Evolutionary conservation across 805 yeast genomes (phyloP).

Genomic region (Candida loeiensis): DNA sequence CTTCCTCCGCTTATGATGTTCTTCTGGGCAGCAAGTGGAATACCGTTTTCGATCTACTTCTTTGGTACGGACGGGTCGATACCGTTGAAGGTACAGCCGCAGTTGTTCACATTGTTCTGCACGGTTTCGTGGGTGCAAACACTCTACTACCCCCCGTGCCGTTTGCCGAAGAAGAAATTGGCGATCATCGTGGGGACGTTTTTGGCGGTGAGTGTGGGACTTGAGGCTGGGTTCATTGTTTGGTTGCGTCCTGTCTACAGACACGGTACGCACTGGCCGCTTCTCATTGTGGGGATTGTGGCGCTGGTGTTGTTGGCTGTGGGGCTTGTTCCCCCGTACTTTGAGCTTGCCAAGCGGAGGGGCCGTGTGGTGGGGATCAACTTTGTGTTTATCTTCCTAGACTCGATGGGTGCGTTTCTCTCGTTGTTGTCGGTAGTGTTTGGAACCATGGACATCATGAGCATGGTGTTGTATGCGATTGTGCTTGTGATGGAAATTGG

Average conservation of each 20-base stretch:
- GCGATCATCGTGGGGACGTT: slow-evolving; percentile 33
- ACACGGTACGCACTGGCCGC: slow-evolving; percentile 66
- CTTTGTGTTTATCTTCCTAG: slow-evolving; percentile 71
- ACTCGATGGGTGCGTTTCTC: slow-evolving; percentile 75
- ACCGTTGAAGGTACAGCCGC: slow-evolving; percentile 85
- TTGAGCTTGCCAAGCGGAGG: slow-evolving; percentile 70
- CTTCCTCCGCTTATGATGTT: slow-evolving; percentile 86
- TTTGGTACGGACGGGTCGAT: slow-evolving; percentile 65
- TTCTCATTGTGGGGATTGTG: slow-evolving; percentile 70
- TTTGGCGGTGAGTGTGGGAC: slow-evolving; percentile 46
- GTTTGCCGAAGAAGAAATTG: slow-evolving; percentile 33
- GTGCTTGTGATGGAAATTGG: slow-evolving; percentile 78
- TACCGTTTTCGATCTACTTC: slow-evolving; percentile 86
- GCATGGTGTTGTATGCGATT: slow-evolving; percentile 68
- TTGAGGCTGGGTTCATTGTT: slow-evolving; percentile 68
- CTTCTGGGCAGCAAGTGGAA: slow-evolving; percentile 68
- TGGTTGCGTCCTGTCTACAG: slow-evolving; percentile 59
- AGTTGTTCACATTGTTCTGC: slow-evolving; percentile 70
- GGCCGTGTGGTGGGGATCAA: slow-evolving; percentile 90
- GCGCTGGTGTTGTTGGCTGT: slow-evolving; percentile 72
- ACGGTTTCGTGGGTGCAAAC: slow-evolving; percentile 61
- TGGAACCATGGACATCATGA: slow-evolving; percentile 70
- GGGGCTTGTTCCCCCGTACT: slow-evolving; percentile 87
- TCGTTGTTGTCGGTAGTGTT: slow-evolving; percentile 58
- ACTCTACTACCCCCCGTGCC: slow-evolving; percentile 67